phyloP scores from a whole-genome alignment of 768 basidiomycete genomes.

The Leucogyrophana mollusca region DNA sequence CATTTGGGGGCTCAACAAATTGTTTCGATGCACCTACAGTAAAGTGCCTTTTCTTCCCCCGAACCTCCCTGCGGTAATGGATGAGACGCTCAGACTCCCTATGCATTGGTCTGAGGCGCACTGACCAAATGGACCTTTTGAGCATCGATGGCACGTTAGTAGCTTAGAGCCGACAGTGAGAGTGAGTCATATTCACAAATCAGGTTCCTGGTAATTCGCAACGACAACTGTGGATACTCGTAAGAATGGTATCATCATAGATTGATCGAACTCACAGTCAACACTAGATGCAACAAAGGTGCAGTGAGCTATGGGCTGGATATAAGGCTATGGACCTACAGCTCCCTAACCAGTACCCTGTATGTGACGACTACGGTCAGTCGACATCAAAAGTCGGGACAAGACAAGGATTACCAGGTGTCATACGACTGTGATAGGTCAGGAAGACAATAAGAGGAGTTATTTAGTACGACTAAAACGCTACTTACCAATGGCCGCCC shows the following conservation, averaged over 20 bases:
- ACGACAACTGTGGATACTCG: conserved; percentile 71
- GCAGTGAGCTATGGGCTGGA: conserved; percentile 6
- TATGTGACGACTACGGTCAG: conserved; percentile 3
- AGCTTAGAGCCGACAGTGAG: no score
- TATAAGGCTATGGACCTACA: conserved; percentile 39
- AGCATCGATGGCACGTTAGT: conserved; percentile 5
- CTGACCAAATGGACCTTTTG: conserved; percentile 80
- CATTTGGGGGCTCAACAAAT: no score
- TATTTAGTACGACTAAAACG: not conserved
- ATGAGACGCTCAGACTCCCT: conserved; percentile 20
- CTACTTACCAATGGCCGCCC: conserved; percentile 70
- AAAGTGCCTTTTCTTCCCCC: conserved; percentile 81
- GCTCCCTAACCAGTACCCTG: conserved; percentile 70
- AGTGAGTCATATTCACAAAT: conserved; percentile 56
- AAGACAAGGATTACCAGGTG: conserved; percentile 45
- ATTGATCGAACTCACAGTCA: conserved; percentile 52
- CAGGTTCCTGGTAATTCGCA: conserved; percentile 66
- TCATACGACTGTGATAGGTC: conserved; percentile 46
- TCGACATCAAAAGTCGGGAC: not conserved
- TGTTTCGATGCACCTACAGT: conserved; percentile 72
- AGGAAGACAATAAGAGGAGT: conserved; percentile 1
- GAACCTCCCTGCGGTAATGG: conserved; percentile 71
- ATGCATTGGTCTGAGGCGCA: conserved; percentile 26
- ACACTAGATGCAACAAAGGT: conserved; percentile 42
- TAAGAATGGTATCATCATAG: no score